Percentiles rank a stretch among this genome's conserved stretches.
Conservation (phyloP, 2,329 filamentous ascomycete genomes). For the Claviceps humidiphila region DNA sequence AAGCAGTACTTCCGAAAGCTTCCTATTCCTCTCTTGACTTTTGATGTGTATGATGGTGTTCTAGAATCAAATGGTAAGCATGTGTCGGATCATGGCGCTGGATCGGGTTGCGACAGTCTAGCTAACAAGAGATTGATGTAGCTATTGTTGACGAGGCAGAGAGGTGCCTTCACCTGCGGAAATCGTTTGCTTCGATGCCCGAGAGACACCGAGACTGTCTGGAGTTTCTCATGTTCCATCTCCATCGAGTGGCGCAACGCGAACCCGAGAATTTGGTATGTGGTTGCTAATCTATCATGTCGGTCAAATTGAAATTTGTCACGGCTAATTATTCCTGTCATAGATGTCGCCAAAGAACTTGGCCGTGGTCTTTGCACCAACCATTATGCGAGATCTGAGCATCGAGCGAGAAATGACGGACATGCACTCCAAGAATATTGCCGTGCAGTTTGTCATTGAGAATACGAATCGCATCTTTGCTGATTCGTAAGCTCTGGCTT, state of each 20-base stretch:
- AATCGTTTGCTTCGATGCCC: conserved; percentile 66
- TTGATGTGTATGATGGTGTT: conserved; percentile 79
- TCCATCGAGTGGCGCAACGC: conserved; percentile 70
- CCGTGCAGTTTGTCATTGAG: conserved; percentile 86
- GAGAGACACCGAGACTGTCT: conserved; percentile 76
- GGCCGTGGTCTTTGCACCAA: conserved; percentile 93
- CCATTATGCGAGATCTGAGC: conserved; percentile 84
- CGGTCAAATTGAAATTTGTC: no score
- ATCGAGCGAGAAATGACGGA: conserved; percentile 93
- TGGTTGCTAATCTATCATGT: conserved; percentile 5
- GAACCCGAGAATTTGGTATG: conserved; percentile 73
- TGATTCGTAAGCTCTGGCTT: conserved; percentile 19
- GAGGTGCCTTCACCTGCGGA: conserved; percentile 57
- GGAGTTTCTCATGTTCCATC: conserved; percentile 87
- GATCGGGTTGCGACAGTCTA: not conserved
- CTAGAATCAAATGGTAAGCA: conserved; percentile 63
- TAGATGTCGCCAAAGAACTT: conserved; percentile 94
- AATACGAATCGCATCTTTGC: conserved; percentile 73
- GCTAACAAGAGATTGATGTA: conserved; percentile 16
- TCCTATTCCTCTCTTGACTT: conserved; percentile 79
- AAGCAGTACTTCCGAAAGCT: conserved; percentile 97
- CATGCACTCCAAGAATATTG: conserved; percentile 83
- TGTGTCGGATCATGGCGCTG: conserved; percentile 6
- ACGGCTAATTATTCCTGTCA: not conserved
- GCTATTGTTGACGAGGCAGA: conserved; percentile 53